Conservation (phyloP, 176 grass and related monocot species). For the Cocos nucifera region DNA sequence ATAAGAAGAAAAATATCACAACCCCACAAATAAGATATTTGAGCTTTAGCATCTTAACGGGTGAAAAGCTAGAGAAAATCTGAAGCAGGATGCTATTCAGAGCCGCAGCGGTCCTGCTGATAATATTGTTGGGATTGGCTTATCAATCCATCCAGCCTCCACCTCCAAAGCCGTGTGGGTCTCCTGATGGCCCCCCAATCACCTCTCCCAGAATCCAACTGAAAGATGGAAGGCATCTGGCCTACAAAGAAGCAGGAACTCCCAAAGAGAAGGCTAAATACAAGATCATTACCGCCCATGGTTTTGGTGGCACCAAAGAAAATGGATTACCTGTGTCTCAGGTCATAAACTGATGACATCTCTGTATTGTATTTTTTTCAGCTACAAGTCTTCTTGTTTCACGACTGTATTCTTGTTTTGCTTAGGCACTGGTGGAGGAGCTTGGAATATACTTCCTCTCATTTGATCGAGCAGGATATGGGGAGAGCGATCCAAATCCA, state of each 20-base stretch:
- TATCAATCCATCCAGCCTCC: slow-evolving; percentile 36
- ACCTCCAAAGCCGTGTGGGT: slow-evolving; percentile 32
- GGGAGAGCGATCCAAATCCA: no score
- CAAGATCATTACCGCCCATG: slow-evolving; percentile 42
- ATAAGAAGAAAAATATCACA: no score
- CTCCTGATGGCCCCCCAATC: slow-evolving; percentile 27
- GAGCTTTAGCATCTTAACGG: no score
- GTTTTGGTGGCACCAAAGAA: slow-evolving; percentile 40
- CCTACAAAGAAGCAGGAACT: slow-evolving; percentile 53
- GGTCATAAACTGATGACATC: slow-evolving; percentile 7
- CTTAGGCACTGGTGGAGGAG: no score
- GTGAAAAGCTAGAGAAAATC: no score
- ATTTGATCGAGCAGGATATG: no score
- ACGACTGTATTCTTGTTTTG: no score
- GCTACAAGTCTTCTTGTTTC: no score
- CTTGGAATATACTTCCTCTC: no score
- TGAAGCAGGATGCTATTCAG: neutral
- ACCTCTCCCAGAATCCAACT: slow-evolving; percentile 41
- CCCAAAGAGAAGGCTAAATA: slow-evolving; percentile 36
- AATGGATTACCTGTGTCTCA: slow-evolving; percentile 24
- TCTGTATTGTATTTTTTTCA: no score
- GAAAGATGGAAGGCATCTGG: slow-evolving; percentile 50
- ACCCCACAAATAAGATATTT: no score
- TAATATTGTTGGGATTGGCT: slow-evolving; percentile 21
- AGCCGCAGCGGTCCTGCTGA: slow-evolving; percentile 1